Evolutionary conservation across 2,329 filamentous ascomycete species (phyloP).

Genomic region (Aspergillus hiratsukae): DNA sequence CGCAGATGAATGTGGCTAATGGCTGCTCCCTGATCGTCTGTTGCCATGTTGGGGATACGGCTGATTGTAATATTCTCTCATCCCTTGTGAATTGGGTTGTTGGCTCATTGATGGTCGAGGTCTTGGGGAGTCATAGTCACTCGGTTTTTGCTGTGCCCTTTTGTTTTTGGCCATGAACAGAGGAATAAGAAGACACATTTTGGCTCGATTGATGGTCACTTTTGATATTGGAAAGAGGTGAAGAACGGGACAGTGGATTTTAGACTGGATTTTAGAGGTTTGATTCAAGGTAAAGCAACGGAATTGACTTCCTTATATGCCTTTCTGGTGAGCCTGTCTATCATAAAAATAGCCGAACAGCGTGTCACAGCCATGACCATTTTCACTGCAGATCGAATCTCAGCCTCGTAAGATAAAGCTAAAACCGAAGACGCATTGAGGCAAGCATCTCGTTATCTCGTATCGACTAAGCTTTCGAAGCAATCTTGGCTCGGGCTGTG

Average conservation of each 20-base stretch:
- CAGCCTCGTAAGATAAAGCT: background rate
- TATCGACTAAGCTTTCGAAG: background rate
- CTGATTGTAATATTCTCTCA: background rate
- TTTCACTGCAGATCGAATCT: background rate
- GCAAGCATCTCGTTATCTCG: background rate
- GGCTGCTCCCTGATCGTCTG: background rate
- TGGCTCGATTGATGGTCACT: background rate
- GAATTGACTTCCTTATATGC: background rate
- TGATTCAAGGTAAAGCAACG: background rate
- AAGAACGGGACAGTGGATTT: too few species aligned
- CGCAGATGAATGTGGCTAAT: background rate
- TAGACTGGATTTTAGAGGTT: background rate
- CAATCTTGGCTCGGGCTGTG: background rate
- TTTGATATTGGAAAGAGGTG: background rate
- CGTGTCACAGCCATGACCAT: background rate
- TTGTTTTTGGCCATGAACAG: background rate
- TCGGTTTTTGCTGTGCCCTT: background rate
- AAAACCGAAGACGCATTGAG: background rate
- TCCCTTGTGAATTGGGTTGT: background rate
- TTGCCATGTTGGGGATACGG: background rate
- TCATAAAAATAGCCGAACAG: background rate
- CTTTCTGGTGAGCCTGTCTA: background rate
- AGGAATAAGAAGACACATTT: background rate
- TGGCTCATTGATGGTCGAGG: background rate
- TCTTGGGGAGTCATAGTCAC: background rate